A percentile compares a stretch with the other conserved stretches of the same genome.
phyloP scores from a whole-genome alignment of 2,329 filamentous ascomycete species.

The Arthrobotrys pseudoclavata region DNA sequence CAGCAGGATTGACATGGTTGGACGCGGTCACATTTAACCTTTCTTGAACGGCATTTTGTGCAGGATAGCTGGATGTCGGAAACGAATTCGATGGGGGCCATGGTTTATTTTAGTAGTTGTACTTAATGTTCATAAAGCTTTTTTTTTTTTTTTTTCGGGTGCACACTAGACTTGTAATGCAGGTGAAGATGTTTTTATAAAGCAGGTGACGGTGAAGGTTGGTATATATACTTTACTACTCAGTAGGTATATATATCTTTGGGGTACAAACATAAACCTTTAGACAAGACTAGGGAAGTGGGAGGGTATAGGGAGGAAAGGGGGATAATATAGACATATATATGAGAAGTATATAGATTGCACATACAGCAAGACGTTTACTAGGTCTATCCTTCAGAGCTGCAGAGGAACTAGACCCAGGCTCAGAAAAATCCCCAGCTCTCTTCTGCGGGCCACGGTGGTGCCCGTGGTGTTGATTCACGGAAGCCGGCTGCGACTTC shows the following conservation, averaged over 20 bases:
- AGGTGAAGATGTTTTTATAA: not conserved
- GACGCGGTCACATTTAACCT: constrained; percentile 59
- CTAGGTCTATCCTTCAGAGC: constrained; percentile 31
- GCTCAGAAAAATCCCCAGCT: constrained; percentile 1
- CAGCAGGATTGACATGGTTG: constrained; percentile 53
- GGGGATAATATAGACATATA: constrained; percentile 22
- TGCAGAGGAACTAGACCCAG: constrained; percentile 7
- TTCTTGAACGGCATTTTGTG: constrained; percentile 54
- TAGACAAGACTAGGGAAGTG: not conserved
- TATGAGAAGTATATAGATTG: constrained; percentile 9
- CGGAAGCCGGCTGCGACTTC: constrained; percentile 22
- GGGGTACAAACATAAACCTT: not conserved
- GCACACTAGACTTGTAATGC: not conserved
- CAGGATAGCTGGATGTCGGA: constrained; percentile 45
- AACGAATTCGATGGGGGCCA: constrained; percentile 44
- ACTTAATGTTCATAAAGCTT: not conserved
- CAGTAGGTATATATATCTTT: constrained; percentile 2
- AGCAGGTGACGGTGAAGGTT: not conserved
- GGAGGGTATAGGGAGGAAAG: not conserved
- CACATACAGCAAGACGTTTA: constrained; percentile 57
- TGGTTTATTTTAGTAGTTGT: constrained; percentile 24
- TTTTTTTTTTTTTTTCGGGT: not conserved
- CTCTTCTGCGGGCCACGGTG: constrained; percentile 19
- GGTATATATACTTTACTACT: not conserved
- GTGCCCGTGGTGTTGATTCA: constrained; percentile 19